These are phyloP conservation scores for Zymoseptoria tritici DNA, from an alignment of 2,329 filamentous ascomycete genomes.

Conservation along the genomic window DNA sequence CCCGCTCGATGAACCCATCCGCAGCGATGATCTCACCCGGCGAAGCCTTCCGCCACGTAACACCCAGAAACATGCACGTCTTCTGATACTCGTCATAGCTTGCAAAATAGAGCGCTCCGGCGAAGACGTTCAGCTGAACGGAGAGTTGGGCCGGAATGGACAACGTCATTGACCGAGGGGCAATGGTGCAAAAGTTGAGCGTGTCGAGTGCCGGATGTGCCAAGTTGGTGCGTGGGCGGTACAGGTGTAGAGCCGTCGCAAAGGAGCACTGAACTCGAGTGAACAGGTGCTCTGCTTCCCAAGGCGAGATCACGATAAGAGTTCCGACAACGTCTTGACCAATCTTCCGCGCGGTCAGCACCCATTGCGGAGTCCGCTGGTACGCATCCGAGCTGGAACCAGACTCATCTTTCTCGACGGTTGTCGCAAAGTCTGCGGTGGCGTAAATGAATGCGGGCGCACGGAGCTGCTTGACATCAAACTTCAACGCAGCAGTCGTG, in stretches of 20 bases:
- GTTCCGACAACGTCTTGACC: conserved; percentile 6
- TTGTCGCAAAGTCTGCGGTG: conserved; percentile 9
- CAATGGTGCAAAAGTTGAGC: conserved; percentile 32
- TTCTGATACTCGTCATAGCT: conserved; percentile 47
- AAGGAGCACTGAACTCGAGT: conserved; percentile 30
- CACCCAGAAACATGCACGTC: conserved; percentile 12
- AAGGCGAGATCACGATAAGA: conserved; percentile 54
- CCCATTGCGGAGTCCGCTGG: conserved; percentile 49
- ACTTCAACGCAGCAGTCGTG: conserved; percentile 4
- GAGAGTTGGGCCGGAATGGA: conserved; percentile 26
- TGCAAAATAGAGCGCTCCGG: conserved; percentile 58
- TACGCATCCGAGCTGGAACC: conserved; percentile 37
- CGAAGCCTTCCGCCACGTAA: conserved; percentile 5
- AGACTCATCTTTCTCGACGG: neutral
- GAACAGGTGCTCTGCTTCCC: conserved; percentile 51
- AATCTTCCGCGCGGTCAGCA: conserved; percentile 34
- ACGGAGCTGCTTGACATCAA: neutral
- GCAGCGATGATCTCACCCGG: conserved; percentile 12
- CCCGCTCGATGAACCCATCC: conserved; percentile 19
- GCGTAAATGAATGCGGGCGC: conserved; percentile 4
- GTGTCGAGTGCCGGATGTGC: conserved; percentile 36
- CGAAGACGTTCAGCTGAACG: conserved; percentile 55
- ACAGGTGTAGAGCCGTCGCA: conserved; percentile 38
- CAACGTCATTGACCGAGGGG: neutral
- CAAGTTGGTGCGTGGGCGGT: conserved; percentile 42